phyloP scores from a whole-genome alignment of 2,329 filamentous ascomycete genomes.

The Capronia coronata region DNA sequence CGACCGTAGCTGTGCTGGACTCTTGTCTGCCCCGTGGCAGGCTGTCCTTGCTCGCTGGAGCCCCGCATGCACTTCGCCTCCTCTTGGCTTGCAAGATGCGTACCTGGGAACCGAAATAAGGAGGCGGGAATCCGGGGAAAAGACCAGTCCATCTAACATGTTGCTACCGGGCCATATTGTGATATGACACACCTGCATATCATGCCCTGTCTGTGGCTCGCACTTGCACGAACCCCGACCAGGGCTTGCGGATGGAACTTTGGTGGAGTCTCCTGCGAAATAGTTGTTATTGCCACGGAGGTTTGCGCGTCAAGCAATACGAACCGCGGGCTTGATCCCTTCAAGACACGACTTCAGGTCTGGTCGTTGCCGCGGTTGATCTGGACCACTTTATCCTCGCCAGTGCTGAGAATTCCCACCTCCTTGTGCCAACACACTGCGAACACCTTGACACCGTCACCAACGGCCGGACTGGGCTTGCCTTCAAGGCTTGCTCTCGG shows the following conservation, averaged over 20 bases:
- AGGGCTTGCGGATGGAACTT: too few species aligned
- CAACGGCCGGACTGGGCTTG: conserved; percentile 59
- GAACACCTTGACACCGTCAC: conserved; percentile 86
- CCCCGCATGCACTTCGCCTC: neutral
- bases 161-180: too few species aligned
- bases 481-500: conserved; percentile 64
- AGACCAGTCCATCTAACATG: too few species aligned
- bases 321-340: neutral
- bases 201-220: neutral
- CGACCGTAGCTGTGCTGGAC: too few species aligned
- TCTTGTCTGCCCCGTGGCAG: neutral
- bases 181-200: too few species aligned
- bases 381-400: conserved; percentile 92
- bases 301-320: neutral
- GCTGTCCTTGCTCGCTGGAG: too few species aligned
- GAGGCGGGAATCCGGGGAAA: neutral
- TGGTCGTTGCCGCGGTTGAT: conserved; percentile 56
- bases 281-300: neutral
- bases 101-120: neutral
- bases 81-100: neutral
- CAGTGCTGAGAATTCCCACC: conserved; percentile 82
- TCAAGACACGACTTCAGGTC: conserved; percentile 9
- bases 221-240: too few species aligned
- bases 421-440: conserved; percentile 76
- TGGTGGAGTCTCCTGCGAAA: neutral